Conservation (phyloP, 2,329 filamentous ascomycete species). For the Neurospora sp. region DNA sequence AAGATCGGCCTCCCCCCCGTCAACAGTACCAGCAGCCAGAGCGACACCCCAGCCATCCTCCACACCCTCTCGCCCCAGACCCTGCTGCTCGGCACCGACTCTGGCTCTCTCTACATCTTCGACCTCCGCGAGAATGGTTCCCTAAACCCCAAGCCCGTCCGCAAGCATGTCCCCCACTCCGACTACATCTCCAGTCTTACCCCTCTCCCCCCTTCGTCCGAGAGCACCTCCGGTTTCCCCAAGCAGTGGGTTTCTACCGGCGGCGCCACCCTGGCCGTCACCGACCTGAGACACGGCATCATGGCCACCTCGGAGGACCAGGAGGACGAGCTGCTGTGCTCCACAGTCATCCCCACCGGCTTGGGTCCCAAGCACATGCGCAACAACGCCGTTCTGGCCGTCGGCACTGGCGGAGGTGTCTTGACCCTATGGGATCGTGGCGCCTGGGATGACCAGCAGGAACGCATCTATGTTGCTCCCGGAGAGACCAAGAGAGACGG, state of each 20-base stretch:
- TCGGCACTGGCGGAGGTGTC: constrained; percentile 67
- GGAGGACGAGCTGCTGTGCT: constrained; percentile 83
- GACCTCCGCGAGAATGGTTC: constrained; percentile 58
- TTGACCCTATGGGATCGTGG: constrained; percentile 91
- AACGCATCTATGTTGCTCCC: constrained; percentile 68
- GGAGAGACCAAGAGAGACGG: constrained; percentile 43
- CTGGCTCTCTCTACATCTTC: constrained; percentile 76
- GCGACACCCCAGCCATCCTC: constrained; percentile 56
- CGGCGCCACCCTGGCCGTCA: constrained; percentile 81
- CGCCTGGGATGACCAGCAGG: constrained; percentile 90
- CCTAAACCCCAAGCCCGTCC: constrained; percentile 54
- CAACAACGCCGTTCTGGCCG: constrained; percentile 66
- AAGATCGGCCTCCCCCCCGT: constrained; percentile 68
- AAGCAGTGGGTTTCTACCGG: constrained; percentile 96
- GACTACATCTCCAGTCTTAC: constrained; percentile 89
- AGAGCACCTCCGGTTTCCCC: constrained; percentile 77
- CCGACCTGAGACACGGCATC: constrained; percentile 77
- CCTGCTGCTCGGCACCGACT: constrained; percentile 82
- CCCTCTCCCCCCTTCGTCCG: constrained; percentile 66
- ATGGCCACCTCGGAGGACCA: constrained; percentile 87
- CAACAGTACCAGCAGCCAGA: constrained; percentile 47
- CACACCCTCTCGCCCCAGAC: constrained; percentile 80
- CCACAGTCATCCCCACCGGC: constrained; percentile 61
- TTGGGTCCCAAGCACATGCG: constrained; percentile 55
- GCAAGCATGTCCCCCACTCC: constrained; percentile 77